Conservation (phyloP, 768 basidiomycete genomes). For the Ramaria rubella region DNA sequence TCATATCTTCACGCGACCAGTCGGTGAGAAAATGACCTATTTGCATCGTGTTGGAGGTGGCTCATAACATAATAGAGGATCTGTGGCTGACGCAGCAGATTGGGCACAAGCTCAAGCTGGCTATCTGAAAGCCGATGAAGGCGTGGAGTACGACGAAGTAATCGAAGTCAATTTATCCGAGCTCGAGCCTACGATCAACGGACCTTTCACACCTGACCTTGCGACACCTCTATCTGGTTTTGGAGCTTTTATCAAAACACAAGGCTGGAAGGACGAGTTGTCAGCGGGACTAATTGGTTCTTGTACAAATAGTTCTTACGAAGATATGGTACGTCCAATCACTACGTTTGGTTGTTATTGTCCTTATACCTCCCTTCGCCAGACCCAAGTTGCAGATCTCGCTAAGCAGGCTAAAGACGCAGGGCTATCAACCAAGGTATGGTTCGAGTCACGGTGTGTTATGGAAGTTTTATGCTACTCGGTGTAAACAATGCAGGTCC, state of each 20-base stretch:
- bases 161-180: slow-evolving; percentile 92
- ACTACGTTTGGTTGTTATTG: neutral
- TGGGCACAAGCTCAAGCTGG: slow-evolving; percentile 61
- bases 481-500: slow-evolving; percentile 41
- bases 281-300: slow-evolving; percentile 92
- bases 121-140: slow-evolving; percentile 77
- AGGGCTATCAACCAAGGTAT: slow-evolving; percentile 70
- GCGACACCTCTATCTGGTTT: slow-evolving; percentile 92
- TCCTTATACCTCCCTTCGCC: slow-evolving; percentile 8
- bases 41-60: neutral
- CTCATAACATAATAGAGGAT: slow-evolving; percentile 27
- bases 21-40: slow-evolving; percentile 30
- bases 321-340: slow-evolving; percentile 67
- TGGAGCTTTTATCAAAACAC: slow-evolving; percentile 65
- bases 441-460: neutral
- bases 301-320: slow-evolving; percentile 99
- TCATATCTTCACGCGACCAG: slow-evolving; percentile 87
- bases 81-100: slow-evolving; percentile 84
- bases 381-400: slow-evolving; percentile 90
- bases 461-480: neutral
- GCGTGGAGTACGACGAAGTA: slow-evolving; percentile 89
- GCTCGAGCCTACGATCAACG: slow-evolving; percentile 89
- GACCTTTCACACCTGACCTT: slow-evolving; percentile 96
- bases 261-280: slow-evolving; percentile 91
- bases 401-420: slow-evolving; percentile 82